A percentile compares a stretch with the other conserved stretches of the same genome.
phyloP scores from a whole-genome alignment of 1,284 basidiomycete genomes.

The Austropuccinia psidii region DNA sequence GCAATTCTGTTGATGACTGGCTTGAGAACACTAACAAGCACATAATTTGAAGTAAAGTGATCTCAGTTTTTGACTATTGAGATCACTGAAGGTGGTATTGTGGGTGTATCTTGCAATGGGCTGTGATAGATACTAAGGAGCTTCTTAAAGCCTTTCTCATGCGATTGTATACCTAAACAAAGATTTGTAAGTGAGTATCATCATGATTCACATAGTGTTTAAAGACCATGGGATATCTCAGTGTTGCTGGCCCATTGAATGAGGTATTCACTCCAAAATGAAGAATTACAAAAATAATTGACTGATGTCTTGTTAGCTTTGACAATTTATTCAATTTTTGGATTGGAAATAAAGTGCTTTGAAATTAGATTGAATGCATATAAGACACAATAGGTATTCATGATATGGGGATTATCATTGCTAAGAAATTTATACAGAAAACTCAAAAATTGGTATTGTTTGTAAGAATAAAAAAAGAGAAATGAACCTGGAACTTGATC shows the following conservation, averaged over 20 bases:
- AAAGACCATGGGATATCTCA: neutral
- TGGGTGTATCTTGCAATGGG: neutral
- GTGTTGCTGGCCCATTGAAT: neutral
- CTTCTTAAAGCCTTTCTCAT: neutral
- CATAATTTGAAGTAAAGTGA: conserved; percentile 3
- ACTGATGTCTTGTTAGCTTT: neutral
- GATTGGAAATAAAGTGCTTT: neutral
- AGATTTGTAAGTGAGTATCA: neutral
- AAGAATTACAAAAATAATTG: neutral
- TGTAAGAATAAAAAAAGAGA: neutral
- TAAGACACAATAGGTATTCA: too few species aligned
- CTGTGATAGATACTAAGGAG: neutral
- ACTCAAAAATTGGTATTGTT: too few species aligned
- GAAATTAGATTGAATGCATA: neutral
- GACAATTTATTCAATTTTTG: neutral
- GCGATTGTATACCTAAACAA: neutral
- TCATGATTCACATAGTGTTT: neutral
- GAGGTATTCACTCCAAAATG: neutral
- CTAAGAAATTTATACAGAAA: too few species aligned
- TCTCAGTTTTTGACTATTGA: neutral
- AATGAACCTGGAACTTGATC: neutral
- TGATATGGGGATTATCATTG: too few species aligned
- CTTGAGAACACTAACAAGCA: neutral
- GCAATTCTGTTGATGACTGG: neutral
- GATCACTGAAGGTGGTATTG: neutral